A percentile compares a stretch with the other conserved stretches of the same genome.
These are phyloP conservation scores for Aspergillus sclerotialis DNA, from an alignment of 2,329 filamentous ascomycete species.

Conservation along the genomic window DNA sequence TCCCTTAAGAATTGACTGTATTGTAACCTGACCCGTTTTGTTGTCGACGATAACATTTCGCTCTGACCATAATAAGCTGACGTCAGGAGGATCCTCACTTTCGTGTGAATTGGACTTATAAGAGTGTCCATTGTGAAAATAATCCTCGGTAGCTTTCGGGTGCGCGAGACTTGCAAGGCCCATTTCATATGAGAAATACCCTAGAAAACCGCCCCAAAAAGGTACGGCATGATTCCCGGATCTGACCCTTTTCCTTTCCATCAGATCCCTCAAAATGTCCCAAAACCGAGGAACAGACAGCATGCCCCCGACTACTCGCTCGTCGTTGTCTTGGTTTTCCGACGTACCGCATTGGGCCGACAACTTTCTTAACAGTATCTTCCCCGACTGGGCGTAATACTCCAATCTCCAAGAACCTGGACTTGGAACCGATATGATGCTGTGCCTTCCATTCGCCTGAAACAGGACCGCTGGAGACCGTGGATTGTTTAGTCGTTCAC, in stretches of 20 bases:
- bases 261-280: slow-evolving; percentile 30
- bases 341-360: slow-evolving; percentile 1
- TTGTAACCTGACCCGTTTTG: slow-evolving; percentile 49
- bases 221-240: slow-evolving; percentile 36
- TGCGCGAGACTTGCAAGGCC: slow-evolving; percentile 55
- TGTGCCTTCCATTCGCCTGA: slow-evolving; percentile 39
- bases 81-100: slow-evolving; percentile 56
- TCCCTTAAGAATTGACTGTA: slow-evolving; percentile 57
- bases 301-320: slow-evolving; percentile 7
- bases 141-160: slow-evolving; percentile 14
- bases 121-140: slow-evolving; percentile 20
- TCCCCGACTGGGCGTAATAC: slow-evolving; percentile 20
- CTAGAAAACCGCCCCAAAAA: slow-evolving; percentile 79
- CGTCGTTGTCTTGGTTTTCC: background rate
- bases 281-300: slow-evolving; percentile 23
- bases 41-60: slow-evolving; percentile 75
- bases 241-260: slow-evolving; percentile 33
- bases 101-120: too few relatives aligned
- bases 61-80: slow-evolving; percentile 70
- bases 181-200: slow-evolving; percentile 79
- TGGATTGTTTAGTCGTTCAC: slow-evolving; percentile 26
- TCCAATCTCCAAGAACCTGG: slow-evolving; percentile 31
- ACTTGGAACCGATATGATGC: slow-evolving; percentile 29
- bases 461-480: slow-evolving; percentile 28
- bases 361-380: slow-evolving; percentile 17